Conservation (phyloP, 345 rosid genomes). For the Ceriops decandra region DNA sequence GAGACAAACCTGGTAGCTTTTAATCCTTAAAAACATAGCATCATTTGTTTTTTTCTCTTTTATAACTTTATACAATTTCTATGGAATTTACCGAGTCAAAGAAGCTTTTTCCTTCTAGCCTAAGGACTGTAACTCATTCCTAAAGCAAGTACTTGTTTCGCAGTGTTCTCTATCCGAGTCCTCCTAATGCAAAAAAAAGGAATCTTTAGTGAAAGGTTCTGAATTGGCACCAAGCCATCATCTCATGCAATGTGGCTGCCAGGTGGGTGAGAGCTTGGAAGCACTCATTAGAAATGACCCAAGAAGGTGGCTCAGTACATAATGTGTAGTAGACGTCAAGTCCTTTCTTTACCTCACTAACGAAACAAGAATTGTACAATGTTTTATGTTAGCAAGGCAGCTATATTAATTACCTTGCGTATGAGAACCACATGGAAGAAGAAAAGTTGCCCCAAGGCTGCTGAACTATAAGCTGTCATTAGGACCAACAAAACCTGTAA, state of each 20-base stretch:
- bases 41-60: too few species aligned
- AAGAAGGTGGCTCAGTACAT: neutral
- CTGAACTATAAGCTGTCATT: constrained; percentile 78
- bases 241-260: neutral
- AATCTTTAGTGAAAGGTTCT: too few species aligned
- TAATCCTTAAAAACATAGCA: too few species aligned
- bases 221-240: neutral
- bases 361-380: constrained; percentile 2
- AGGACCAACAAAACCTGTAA: constrained; percentile 65
- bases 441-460: constrained; percentile 96
- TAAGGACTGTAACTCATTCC: too few species aligned
- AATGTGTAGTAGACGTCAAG: neutral
- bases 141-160: too few species aligned
- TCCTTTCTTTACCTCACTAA: constrained; percentile 2
- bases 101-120: too few species aligned
- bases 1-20: too few species aligned
- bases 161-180: too few species aligned
- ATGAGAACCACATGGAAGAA: constrained; percentile 92
- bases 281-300: neutral
- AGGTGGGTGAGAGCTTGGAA: neutral
- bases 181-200: too few species aligned
- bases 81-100: too few species aligned
- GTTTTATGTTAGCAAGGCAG: neutral
- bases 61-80: too few species aligned
- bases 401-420: constrained; percentile 58